phyloP scores from a whole-genome alignment of 768 basidiomycete species.

The Phaffia australis region DNA sequence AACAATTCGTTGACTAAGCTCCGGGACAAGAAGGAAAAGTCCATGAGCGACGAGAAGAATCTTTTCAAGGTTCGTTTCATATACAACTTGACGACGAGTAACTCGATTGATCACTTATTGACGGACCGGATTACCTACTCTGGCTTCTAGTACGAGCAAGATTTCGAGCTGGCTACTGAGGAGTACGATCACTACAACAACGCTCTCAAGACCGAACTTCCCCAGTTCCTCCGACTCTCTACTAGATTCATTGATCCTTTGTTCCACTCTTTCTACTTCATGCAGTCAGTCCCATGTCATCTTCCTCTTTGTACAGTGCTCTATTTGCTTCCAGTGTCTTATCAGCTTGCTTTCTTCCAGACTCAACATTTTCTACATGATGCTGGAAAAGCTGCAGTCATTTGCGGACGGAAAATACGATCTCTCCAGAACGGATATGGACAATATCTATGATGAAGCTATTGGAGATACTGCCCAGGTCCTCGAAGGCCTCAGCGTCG shows the following conservation, averaged over 20 bases:
- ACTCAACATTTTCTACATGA: conserved; percentile 77
- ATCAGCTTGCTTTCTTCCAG: conserved; percentile 40
- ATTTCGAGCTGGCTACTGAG: conserved; percentile 79
- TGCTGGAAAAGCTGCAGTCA: conserved; percentile 83
- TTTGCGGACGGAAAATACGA: conserved; percentile 71
- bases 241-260: conserved; percentile 88
- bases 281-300: conserved; percentile 66
- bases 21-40: conserved; percentile 97
- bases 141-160: conserved; percentile 68
- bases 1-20: conserved; percentile 93
- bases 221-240: conserved; percentile 77
- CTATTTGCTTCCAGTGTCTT: conserved; percentile 4
- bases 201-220: conserved; percentile 79
- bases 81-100: not conserved
- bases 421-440: conserved; percentile 54
- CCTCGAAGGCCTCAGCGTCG: conserved; percentile 69
- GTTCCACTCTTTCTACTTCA: conserved; percentile 98
- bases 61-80: conserved; percentile 64
- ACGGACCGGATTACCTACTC: not conserved
- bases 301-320: not conserved
- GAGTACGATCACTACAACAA: conserved; percentile 91
- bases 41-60: conserved; percentile 89
- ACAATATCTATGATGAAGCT: conserved; percentile 61
- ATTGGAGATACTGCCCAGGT: conserved; percentile 70
- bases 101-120: not conserved